These are phyloP conservation scores for Neobulgaria alba DNA, from an alignment of 2,329 filamentous ascomycete species.

Conservation along the genomic window DNA sequence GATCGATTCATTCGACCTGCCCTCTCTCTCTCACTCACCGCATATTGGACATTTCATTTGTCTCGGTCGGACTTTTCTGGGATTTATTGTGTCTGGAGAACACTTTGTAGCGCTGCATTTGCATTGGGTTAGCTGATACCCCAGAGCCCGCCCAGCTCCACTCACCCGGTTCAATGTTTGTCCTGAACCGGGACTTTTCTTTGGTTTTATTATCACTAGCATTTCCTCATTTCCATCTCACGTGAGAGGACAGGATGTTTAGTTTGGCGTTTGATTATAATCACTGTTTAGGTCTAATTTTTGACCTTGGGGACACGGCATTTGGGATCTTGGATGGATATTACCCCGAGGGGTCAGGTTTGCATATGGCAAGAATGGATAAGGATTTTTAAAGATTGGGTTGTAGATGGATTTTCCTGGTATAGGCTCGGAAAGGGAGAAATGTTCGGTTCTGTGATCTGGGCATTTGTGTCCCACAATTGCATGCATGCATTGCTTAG, in stretches of 20 bases:
- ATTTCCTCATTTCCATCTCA: not conserved
- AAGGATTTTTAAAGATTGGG: too few species aligned
- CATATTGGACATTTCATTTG: slow-evolving; percentile 16
- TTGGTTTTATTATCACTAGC: not conserved
- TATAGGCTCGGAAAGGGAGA: too few species aligned
- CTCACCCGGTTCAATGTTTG: slow-evolving; percentile 6
- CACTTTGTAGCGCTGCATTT: slow-evolving; percentile 15
- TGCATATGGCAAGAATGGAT: too few species aligned
- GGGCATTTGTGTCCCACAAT: too few species aligned
- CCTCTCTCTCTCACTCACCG: too few species aligned
- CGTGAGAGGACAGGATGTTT: not conserved
- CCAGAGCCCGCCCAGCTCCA: slow-evolving; percentile 28
- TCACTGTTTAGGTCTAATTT: not conserved
- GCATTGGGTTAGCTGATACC: slow-evolving; percentile 27
- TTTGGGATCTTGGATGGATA: not conserved
- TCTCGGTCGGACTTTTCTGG: slow-evolving; percentile 12
- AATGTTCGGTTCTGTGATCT: too few species aligned
- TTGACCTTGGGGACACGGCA: not conserved
- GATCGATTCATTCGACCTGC: slow-evolving; percentile 15
- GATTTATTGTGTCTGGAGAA: slow-evolving; percentile 7
- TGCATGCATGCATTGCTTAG: too few species aligned
- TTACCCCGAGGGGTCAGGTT: not conserved
- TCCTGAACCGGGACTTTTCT: not conserved
- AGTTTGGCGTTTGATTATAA: not conserved
- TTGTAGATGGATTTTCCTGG: too few species aligned